Conservation (phyloP, 1,139 yeast species). For the Geotrichum candidum region DNA sequence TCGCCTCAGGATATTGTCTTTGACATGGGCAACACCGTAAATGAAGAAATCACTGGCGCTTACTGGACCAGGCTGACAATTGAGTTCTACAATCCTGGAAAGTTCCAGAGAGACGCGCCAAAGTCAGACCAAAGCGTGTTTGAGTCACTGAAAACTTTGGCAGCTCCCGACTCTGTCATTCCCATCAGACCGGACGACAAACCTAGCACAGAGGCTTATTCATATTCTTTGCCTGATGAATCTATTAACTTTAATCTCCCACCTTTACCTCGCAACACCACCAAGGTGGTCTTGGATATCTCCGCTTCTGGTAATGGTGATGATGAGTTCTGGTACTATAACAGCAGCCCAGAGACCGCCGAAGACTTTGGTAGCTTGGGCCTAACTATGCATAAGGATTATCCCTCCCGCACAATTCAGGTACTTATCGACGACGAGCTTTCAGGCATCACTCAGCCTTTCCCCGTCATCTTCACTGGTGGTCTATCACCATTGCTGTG, state of each 20-base stretch:
- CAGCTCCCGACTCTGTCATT: conserved; percentile 16
- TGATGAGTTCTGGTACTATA: conserved; percentile 81
- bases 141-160: conserved; percentile 5
- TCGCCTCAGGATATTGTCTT: conserved; percentile 44
- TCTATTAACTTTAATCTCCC: conserved; percentile 31
- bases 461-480: conserved; percentile 60
- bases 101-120: not conserved
- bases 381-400: conserved; percentile 33
- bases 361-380: conserved; percentile 20
- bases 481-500: conserved; percentile 74
- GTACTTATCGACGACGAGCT: conserved; percentile 31
- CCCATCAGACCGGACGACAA: conserved; percentile 14
- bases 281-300: conserved; percentile 52
- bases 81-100: conserved; percentile 42
- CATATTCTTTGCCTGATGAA: conserved; percentile 25
- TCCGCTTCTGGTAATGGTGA: conserved; percentile 70
- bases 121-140: conserved; percentile 7
- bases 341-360: conserved; percentile 48
- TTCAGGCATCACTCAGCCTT: conserved; percentile 38
- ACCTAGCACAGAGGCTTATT: conserved; percentile 1
- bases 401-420: conserved; percentile 37
- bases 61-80: conserved; percentile 52
- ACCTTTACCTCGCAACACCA: conserved; percentile 50
- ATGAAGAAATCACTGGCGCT: conserved; percentile 52
- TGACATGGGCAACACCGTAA: conserved; percentile 50